Evolutionary conservation across 805 yeast genomes (phyloP), one percentile per base, ranked within the genome.

Genomic region (Candida qinlingensis): DNA sequence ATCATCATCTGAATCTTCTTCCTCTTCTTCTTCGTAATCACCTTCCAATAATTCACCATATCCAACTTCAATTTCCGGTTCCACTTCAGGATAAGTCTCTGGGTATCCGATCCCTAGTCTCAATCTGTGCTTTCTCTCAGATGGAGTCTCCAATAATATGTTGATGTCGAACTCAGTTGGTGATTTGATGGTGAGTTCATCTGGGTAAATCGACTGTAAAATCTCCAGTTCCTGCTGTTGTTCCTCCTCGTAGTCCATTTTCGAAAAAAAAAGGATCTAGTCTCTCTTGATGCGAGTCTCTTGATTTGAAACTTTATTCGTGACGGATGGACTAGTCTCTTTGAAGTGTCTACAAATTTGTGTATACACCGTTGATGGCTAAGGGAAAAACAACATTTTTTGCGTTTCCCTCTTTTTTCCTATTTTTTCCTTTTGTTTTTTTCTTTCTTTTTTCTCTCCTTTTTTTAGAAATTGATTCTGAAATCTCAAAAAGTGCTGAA

Each of bases 191-290:
- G 63, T 68, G 33, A 88, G 68, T 65, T 92, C 99, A 62, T 92
- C 97, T 6, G 98, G 99, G 64, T 94, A 92, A 47, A 92, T 92
- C 13, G 95, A 83, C 62, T 87, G 83, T 49, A 92, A 75, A 45
- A 94, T 90, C 65, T 91, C 97, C 41, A 94, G 64, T 66, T 92
- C 99, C 68, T 92, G 96, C 30, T 62, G 66, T 63, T 92, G 97
- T 62, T 94, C 97, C 64, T 87, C 96, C 45, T 66, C 62, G 48
- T 83, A 78, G 58, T 86, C 91, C 96, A 87, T 87, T 8, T 5
- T 30, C n/a, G 33, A 31, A 11, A 31, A 2, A 11, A 19, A 19
- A 19, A 19, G 19, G 19, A 19, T 2, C 7, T 8, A 25, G 6
- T 25, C 26, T 47, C 33, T 31, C 34, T 31, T 11, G 11, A 31